These are phyloP conservation scores for Bacterosira constricta DNA, from an alignment of 108 stramenopile genomes.

Conservation along the genomic window DNA sequence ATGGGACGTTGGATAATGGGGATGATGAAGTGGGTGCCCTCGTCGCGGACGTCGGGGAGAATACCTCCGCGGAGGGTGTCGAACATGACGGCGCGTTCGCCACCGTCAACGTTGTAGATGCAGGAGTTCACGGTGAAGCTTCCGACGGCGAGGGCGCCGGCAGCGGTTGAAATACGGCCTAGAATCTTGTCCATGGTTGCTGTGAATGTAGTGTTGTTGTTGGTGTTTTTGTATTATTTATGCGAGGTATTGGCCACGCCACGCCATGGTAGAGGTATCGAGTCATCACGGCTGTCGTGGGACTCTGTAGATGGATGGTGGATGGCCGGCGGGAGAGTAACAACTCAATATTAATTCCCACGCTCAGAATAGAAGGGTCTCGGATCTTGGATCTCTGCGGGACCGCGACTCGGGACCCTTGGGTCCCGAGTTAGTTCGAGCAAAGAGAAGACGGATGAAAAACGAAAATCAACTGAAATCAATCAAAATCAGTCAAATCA, in stretches of 20 bases:
- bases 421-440: too few relatives aligned
- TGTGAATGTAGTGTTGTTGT: background rate
- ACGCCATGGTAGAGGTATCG: background rate
- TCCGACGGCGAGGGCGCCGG: constrained; percentile 79
- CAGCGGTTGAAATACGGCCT: constrained; percentile 57
- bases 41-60: constrained; percentile 82
- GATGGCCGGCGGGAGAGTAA: background rate
- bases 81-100: constrained; percentile 98
- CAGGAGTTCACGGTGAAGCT: constrained; percentile 84
- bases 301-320: background rate
- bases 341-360: background rate
- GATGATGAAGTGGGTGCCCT: constrained; percentile 96
- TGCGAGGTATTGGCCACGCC: background rate
- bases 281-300: background rate
- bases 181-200: constrained; percentile 59
- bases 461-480: too few relatives aligned
- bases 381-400: background rate
- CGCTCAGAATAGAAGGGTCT: background rate
- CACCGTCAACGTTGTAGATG: constrained; percentile 97
- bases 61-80: constrained; percentile 96
- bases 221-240: background rate
- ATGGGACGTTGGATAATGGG: constrained; percentile 90
- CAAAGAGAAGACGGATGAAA: too few relatives aligned
- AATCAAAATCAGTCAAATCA: too few relatives aligned
- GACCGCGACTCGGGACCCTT: too few relatives aligned